Percentiles rank a stretch among this genome's conserved stretches.
Conservation (phyloP, 176 grass and related monocot species). For the Bolboschoenus planiculmis region DNA sequence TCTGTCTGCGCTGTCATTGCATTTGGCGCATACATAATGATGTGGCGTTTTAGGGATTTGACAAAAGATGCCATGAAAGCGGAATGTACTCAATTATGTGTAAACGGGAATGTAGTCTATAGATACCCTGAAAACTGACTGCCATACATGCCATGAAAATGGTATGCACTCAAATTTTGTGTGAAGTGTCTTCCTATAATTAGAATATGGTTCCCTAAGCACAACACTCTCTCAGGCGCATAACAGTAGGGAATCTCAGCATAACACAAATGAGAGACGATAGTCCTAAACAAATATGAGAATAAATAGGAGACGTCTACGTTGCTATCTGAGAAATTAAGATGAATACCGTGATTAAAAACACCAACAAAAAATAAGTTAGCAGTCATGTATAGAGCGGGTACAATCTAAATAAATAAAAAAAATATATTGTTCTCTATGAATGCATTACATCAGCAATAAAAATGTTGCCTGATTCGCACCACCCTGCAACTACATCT, state of each 20-base stretch:
- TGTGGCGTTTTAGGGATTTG: no score
- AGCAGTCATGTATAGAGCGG: neutral
- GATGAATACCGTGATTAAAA: neutral
- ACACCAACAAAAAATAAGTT: no score
- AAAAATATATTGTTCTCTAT: neutral
- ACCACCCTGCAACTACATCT: slow-evolving; percentile 76
- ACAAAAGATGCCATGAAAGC: no score
- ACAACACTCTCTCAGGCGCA: neutral
- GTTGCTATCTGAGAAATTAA: neutral
- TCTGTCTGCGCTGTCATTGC: no score
- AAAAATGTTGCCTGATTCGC: slow-evolving; percentile 73
- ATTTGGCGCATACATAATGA: no score
- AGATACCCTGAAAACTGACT: no score
- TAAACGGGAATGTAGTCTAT: no score
- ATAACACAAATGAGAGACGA: no score
- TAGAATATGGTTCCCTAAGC: neutral
- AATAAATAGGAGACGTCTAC: neutral
- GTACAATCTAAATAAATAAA: neutral
- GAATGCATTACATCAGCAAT: slow-evolving; percentile 49
- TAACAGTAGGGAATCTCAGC: neutral
- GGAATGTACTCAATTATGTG: no score
- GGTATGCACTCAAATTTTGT: neutral
- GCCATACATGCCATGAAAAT: neutral
- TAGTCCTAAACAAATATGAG: no score
- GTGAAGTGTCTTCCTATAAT: neutral